Evolutionary conservation across 2,329 filamentous ascomycete species (phyloP), one percentile per base, ranked within the genome.

Genomic region (Simplicillium aogashimaense): DNA sequence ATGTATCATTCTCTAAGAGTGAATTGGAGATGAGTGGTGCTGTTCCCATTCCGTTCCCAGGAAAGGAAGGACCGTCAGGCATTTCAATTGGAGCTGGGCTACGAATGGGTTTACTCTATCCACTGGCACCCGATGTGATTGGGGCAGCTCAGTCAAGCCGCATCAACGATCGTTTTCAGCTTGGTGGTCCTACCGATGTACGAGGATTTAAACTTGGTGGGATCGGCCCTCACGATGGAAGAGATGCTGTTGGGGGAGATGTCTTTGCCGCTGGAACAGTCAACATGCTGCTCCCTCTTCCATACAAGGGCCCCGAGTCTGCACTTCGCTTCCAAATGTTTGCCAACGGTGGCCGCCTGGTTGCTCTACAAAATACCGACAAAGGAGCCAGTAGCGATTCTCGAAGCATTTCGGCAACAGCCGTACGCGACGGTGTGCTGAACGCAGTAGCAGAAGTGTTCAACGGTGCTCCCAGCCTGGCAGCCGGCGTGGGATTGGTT

Each of bases 1-100:
- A 97, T 52, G 88, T 95, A 1, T 81, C 84, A n/a, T 97, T 95
- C 60, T 86, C 79, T 59, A 98, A 95, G 64, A 79, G 81, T n/a
- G 89, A 97, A 59, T 53, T 90, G 13, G 90, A 97, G 60, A 69
- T 86, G 2, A 80, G 86, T 45, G 78, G 78, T 41, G 87, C 87
- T 3, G 44, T 90, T 1, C 81, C 89, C 0, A 69, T 95, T 16
- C 70, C 80, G 0, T 64, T 92, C 12, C 83, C 84, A 0, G 79
- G 81, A 2, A 58, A 81, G n/a, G 62, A 71, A 47, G 78, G 78
- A 18, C 72, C 78, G 43, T 86, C 81, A 32, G 87, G 89, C 18
- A 72, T 95, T 41, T 90, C 86, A 10, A 71, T 98, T 41, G 90
- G 86, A 3, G 85, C 78, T 13, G 86, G 89, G 12, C 66, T 97